Percentiles rank a stretch among this genome's conserved stretches.
Conservation (phyloP, 1,284 basidiomycete species). For the Ganoderma meredithae region DNA sequence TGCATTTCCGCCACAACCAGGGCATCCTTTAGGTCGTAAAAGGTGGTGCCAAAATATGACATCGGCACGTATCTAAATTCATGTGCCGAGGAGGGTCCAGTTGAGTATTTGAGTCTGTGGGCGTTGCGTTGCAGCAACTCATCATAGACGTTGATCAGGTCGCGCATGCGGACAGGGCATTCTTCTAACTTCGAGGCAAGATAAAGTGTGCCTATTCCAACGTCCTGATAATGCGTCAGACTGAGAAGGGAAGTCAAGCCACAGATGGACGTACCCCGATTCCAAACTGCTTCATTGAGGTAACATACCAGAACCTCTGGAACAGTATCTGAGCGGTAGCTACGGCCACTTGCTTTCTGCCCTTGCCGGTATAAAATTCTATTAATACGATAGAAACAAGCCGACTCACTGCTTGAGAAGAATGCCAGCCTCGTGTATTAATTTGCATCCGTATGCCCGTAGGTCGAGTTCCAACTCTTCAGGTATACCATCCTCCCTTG, state of each 20-base stretch:
- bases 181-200: constrained; percentile 97
- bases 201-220: constrained; percentile 93
- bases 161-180: constrained; percentile 89
- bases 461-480: constrained; percentile 85
- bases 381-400: not conserved
- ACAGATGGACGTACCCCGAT: constrained; percentile 70
- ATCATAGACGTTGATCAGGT: constrained; percentile 95
- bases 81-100: constrained; percentile 37
- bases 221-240: constrained; percentile 66
- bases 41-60: constrained; percentile 85
- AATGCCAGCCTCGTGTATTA: constrained; percentile 95
- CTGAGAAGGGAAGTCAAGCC: not conserved
- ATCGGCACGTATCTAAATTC: constrained; percentile 82
- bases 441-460: constrained; percentile 86
- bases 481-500: constrained; percentile 83
- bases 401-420: constrained; percentile 82
- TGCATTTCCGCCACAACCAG: constrained; percentile 98
- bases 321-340: constrained; percentile 97
- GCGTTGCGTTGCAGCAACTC: constrained; percentile 75
- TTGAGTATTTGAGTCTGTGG: constrained; percentile 45
- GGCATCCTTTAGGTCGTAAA: constrained; percentile 90
- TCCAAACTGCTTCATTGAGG: constrained; percentile 93
- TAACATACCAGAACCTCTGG: constrained; percentile 97
- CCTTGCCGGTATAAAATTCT: constrained; percentile 6
- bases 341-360: constrained; percentile 94